phyloP scores from a whole-genome alignment of 306 rosid species.

The Alnus glutinosa region DNA sequence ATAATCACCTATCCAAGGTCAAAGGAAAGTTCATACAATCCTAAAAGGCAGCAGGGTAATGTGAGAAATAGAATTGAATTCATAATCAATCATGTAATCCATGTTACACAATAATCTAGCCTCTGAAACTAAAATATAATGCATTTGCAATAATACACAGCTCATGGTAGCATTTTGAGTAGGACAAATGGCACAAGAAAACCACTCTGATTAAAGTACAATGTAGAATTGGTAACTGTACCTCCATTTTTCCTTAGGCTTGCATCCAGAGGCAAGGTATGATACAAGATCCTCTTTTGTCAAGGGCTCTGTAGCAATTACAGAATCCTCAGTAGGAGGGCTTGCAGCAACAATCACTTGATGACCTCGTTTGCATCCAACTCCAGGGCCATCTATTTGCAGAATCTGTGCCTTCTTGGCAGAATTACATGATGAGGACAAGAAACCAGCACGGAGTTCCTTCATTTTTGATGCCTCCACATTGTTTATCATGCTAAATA shows the following conservation, averaged over 20 bases:
- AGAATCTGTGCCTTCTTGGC: constrained; percentile 36
- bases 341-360: constrained; percentile 74
- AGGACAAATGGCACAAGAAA: neutral
- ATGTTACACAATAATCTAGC: neutral
- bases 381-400: constrained; percentile 28
- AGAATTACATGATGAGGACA: constrained; percentile 39
- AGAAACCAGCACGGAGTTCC: constrained; percentile 41
- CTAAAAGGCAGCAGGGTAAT: neutral
- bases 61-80: neutral
- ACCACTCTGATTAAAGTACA: neutral
- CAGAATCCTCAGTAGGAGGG: constrained; percentile 91
- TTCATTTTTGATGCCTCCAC: constrained; percentile 39
- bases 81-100: neutral
- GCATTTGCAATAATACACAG: neutral
- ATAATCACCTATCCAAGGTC: neutral
- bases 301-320: constrained; percentile 68
- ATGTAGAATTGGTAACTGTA: neutral
- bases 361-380: constrained; percentile 34
- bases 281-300: constrained; percentile 78
- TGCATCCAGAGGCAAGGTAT: constrained; percentile 76
- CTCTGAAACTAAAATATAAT: neutral
- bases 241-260: constrained; percentile 54
- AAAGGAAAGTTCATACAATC: neutral
- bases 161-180: neutral
- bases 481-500: constrained; percentile 31